phyloP scores from a whole-genome alignment of 2,329 filamentous ascomycete genomes.

The Colletotrichum plurivorum region DNA sequence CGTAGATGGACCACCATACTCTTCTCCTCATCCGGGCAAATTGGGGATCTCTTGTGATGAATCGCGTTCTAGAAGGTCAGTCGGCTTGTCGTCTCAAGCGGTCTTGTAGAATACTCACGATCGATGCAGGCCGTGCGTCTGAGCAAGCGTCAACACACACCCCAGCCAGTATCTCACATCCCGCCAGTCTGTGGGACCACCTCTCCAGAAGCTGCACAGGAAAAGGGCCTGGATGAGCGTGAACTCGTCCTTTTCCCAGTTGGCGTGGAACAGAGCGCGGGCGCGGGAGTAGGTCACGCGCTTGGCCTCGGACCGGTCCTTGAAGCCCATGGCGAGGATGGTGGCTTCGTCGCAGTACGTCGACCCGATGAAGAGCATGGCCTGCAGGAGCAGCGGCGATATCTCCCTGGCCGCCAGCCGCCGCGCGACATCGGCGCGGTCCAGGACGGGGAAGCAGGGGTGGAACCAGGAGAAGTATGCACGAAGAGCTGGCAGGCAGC shows the following conservation, averaged over 20 bases:
- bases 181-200: conserved; percentile 61
- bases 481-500: conserved; percentile 49
- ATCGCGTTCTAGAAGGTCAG: neutral
- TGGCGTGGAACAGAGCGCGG: conserved; percentile 65
- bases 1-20: conserved; percentile 69
- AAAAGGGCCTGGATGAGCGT: conserved; percentile 66
- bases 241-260: conserved; percentile 65
- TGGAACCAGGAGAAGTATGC: conserved; percentile 72
- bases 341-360: conserved; percentile 65
- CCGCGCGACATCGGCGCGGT: conserved; percentile 58
- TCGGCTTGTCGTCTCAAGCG: neutral
- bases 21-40: conserved; percentile 58
- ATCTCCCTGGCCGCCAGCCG: conserved; percentile 56
- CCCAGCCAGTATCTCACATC: conserved; percentile 66
- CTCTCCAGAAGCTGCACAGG: conserved; percentile 69
- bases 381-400: conserved; percentile 65
- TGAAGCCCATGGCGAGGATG: conserved; percentile 60
- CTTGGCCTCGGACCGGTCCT: conserved; percentile 64
- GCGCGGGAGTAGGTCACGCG: conserved; percentile 64
- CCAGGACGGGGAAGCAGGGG: conserved; percentile 68
- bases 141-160: conserved; percentile 64
- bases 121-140: conserved; percentile 62
- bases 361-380: conserved; percentile 68
- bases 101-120: conserved; percentile 38
- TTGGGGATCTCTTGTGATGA: conserved; percentile 19